Evolutionary conservation across 73 alveolate genomes (phyloP), one percentile per base, ranked within the genome.

Genomic region (Paraurostyla sp.): DNA sequence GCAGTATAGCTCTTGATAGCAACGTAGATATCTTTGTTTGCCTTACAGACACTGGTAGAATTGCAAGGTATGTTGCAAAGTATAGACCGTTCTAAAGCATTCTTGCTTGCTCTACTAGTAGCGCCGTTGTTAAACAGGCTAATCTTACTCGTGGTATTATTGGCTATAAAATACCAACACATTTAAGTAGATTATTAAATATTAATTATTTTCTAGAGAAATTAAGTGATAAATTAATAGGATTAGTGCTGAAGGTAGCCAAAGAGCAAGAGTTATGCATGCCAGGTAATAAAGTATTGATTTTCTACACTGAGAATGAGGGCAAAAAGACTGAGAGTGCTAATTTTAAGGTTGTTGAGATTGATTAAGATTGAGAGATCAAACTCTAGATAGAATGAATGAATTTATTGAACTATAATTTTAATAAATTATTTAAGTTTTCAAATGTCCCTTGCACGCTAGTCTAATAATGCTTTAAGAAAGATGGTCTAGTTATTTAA

Each of bases 1-100:
- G 91, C 71, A 30, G 52, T 20, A 81, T 81, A 2, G 91, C 91
- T 2, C 20, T 68, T 23, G 92, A 81, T 9, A 35, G 84, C 35
- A 84, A 86, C 23, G 93, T 90, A 42, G 92, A 93, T 38, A 82
- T 93, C 36, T 84, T 95, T 84, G 83, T 95, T 29, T 84, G 93
- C 50, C 38, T 91, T 76, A 95, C 98, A 0, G 96, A 92, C 54
- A 90, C 96, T 1, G 98, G 98, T 0, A 59, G 78, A 29, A 93
- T 93, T 22, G 95, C 97, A 13, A 57, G 92, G 49, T 57, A 82
- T 27, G 73, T 90, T 20, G 48, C 92, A 0, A 90, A 90, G 78
- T 83, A 41, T 32, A 25, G 76, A 25, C 95, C 95, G 25, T 32
- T 22, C 27, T 83, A 90, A 43, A 51, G 42, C 0, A 56, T 90